These are phyloP conservation scores for Penicillium canescens DNA, from an alignment of 495 filamentous ascomycete species.

Conservation along the genomic window DNA sequence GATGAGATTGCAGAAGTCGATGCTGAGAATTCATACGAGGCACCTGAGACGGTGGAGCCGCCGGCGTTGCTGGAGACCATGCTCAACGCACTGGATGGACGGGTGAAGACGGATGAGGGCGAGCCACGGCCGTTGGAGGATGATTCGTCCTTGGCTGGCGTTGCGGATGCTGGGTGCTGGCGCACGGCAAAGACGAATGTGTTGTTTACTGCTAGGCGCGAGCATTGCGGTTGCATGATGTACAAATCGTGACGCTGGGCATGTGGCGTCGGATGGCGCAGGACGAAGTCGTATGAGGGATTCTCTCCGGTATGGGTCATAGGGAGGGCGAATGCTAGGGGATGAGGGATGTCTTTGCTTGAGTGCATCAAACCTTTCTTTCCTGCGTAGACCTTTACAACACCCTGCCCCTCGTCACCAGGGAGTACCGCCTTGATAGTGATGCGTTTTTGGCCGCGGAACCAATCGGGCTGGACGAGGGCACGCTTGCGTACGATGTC, in stretches of 20 bases:
- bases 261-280: constrained; percentile 93
- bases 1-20: constrained; percentile 57
- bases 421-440: constrained; percentile 90
- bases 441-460: constrained; percentile 81
- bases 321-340: constrained; percentile 86
- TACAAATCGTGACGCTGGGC: constrained; percentile 96
- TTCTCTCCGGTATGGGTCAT: constrained; percentile 89
- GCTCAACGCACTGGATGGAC: constrained; percentile 79
- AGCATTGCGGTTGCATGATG: constrained; percentile 91
- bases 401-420: constrained; percentile 82
- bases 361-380: constrained; percentile 94
- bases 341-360: constrained; percentile 89
- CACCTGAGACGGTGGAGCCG: constrained; percentile 38
- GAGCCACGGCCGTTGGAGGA: constrained; percentile 49
- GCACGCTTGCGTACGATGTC: constrained; percentile 83
- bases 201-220: constrained; percentile 83
- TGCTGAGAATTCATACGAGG: constrained; percentile 46
- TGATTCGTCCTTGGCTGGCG: constrained; percentile 47
- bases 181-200: constrained; percentile 96
- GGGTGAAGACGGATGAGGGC: constrained; percentile 62
- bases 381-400: constrained; percentile 92
- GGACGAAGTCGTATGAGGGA: constrained; percentile 88
- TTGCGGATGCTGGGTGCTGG: constrained; percentile 76
- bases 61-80: constrained; percentile 59
- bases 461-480: constrained; percentile 89